Conservation (phyloP, 1,139 yeast genomes). For the Blastobotrys malaysiensis region DNA sequence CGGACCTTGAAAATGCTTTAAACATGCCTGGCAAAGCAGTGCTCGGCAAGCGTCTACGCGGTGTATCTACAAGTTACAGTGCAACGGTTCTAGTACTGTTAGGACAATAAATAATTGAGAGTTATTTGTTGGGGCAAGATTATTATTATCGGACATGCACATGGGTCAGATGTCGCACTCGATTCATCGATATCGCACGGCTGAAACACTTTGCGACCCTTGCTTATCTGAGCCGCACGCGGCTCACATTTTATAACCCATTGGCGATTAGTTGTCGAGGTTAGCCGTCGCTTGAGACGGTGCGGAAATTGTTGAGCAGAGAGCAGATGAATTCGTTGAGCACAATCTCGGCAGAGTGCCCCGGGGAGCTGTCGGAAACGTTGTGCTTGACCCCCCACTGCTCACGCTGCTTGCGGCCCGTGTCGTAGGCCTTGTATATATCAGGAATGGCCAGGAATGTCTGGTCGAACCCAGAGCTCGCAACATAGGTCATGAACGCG, state of each 20-base stretch:
- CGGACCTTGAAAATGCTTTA: slow-evolving; percentile 6
- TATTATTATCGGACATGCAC: not conserved
- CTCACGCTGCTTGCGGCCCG: not conserved
- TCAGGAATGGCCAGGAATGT: not conserved
- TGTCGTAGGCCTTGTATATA: not conserved
- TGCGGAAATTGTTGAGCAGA: not conserved
- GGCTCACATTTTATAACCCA: no score
- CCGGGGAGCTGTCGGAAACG: not conserved
- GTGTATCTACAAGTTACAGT: not conserved
- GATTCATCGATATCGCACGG: not conserved
- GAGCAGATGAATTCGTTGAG: not conserved
- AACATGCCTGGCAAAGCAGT: no score
- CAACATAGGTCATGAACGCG: not conserved
- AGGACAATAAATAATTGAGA: not conserved
- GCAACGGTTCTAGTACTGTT: not conserved
- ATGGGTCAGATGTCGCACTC: not conserved
- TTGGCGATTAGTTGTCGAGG: no score
- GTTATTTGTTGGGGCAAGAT: not conserved
- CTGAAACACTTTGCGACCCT: not conserved
- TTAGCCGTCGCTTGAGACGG: not conserved
- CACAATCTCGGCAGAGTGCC: not conserved
- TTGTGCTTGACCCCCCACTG: not conserved
- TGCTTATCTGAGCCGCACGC: not conserved
- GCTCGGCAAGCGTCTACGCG: not conserved
- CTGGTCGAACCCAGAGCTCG: not conserved